A percentile compares a stretch with the other conserved stretches of the same genome.
phyloP scores from a whole-genome alignment of 495 filamentous ascomycete genomes.

The Entonaema liquescens region DNA sequence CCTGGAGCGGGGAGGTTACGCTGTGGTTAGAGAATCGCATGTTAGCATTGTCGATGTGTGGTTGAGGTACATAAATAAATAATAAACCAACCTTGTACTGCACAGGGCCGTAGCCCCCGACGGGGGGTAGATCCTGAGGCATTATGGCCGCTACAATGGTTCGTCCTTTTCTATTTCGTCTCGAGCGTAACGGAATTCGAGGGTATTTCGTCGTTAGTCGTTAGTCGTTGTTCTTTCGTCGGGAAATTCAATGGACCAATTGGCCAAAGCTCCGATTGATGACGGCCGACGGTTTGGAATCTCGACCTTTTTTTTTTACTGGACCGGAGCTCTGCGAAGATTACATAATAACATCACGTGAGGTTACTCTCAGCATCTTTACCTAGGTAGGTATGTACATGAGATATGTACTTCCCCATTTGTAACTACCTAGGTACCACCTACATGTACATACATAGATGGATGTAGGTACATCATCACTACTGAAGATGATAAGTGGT shows the following conservation, averaged over 20 bases:
- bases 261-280: constrained; percentile 13
- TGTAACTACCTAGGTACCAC: background rate
- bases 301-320: background rate
- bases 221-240: background rate
- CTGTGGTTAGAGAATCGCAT: constrained; percentile 50
- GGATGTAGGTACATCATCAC: too few relatives aligned
- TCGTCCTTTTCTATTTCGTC: too few relatives aligned
- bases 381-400: background rate
- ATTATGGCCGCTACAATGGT: constrained; percentile 52
- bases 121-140: constrained; percentile 92
- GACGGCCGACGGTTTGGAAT: background rate
- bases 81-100: constrained; percentile 84
- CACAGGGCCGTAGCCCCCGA: constrained; percentile 91
- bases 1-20: constrained; percentile 93
- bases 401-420: too few relatives aligned
- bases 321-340: background rate
- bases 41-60: background rate
- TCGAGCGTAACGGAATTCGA: too few relatives aligned
- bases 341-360: background rate
- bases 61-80: background rate
- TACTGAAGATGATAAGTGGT: background rate
- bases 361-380: too few relatives aligned
- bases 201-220: background rate
- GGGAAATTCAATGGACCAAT: background rate
- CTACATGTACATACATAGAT: too few relatives aligned